phyloP scores from a whole-genome alignment of 192 early-diverging fungal genomes.

The Funneliformis mosseae region DNA sequence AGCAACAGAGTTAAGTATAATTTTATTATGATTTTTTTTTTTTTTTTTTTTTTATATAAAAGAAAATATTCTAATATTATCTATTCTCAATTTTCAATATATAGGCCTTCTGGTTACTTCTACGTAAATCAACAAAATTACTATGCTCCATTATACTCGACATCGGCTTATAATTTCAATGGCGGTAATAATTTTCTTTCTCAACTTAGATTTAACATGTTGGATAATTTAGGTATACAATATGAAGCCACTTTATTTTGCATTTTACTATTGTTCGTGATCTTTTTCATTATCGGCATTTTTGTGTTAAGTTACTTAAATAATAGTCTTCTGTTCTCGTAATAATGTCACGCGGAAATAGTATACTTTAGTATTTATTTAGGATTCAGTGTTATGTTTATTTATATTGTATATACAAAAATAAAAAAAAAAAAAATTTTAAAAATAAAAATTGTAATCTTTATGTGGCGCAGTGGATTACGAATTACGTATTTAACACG shows the following conservation, averaged over 20 bases:
- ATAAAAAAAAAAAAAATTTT: no score
- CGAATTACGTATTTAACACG: no score
- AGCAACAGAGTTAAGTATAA: not conserved
- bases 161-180: not conserved
- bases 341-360: not conserved
- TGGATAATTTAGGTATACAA: not conserved
- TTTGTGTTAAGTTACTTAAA: not conserved
- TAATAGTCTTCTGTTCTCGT: not conserved
- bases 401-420: not conserved
- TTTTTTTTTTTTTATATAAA: not conserved
- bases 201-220: not conserved
- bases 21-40: not conserved
- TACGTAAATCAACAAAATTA: not conserved
- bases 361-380: not conserved
- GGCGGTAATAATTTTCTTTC: not conserved
- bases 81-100: not conserved
- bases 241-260: not conserved
- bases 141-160: not conserved
- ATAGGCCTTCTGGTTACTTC: not conserved
- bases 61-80: not conserved
- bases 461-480: no score
- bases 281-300: not conserved
- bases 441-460: no score
- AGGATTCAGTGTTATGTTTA: no score
- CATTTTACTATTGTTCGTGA: not conserved